These are phyloP conservation scores for Boletus pseudo-olivaceus DNA, from an alignment of 768 basidiomycete genomes.

Conservation along the genomic window DNA sequence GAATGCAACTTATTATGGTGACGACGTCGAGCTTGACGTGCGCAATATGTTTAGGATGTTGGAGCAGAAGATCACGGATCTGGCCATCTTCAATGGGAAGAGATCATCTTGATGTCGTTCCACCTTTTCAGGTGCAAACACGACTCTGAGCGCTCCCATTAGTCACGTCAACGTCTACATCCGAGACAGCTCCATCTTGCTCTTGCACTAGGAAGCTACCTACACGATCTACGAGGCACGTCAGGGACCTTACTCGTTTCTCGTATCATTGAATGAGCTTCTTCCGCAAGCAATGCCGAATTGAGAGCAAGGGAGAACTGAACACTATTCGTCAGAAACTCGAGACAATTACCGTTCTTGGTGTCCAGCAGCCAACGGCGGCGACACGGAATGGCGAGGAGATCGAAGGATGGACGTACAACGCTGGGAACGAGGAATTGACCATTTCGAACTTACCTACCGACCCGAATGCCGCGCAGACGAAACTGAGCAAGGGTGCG, in stretches of 20 bases:
- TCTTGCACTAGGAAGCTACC: too few species aligned
- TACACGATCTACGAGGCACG: too few species aligned
- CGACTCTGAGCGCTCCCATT: too few species aligned
- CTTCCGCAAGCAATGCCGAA: constrained; percentile 27
- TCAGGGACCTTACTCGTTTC: too few species aligned
- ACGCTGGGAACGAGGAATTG: constrained; percentile 17
- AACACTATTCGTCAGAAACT: constrained; percentile 41
- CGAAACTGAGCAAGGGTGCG: too few species aligned
- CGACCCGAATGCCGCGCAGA: too few species aligned
- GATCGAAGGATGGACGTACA: constrained; percentile 40
- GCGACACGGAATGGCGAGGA: not conserved
- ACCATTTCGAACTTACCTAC: too few species aligned
- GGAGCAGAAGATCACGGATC: constrained; percentile 64
- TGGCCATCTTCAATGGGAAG: constrained; percentile 54
- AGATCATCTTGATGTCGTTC: constrained; percentile 71
- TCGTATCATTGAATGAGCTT: too few species aligned
- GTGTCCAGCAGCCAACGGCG: constrained; percentile 28
- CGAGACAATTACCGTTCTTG: constrained; percentile 56
- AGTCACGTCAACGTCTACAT: too few species aligned
- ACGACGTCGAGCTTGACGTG: constrained; percentile 59
- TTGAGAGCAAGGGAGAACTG: constrained; percentile 26
- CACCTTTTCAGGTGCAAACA: too few species aligned
- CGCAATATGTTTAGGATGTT: constrained; percentile 73
- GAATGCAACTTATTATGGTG: constrained; percentile 66
- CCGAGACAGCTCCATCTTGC: too few species aligned